Evolutionary conservation across 1,139 yeast species (phyloP), one percentile per base, ranked within the genome.

Genomic region (Debaryomycetaceae sp.): DNA sequence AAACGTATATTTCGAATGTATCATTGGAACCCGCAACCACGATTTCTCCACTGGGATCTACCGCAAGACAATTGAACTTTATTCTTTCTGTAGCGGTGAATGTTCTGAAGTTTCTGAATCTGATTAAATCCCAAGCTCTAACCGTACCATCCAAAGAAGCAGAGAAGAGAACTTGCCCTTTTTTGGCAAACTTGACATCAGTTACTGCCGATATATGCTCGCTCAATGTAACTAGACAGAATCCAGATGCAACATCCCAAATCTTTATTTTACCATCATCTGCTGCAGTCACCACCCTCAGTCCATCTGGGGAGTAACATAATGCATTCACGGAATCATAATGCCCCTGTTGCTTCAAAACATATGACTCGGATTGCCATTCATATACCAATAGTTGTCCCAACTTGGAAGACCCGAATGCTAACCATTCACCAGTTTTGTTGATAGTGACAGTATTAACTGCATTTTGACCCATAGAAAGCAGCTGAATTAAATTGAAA

Each of bases 291-390:
- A 91, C 95, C 6, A 92, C 75, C 50, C 91, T 75, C 3, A 95
- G 79, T 0, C 98, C 98, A 64, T 94, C 99, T 0, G 98, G 97
- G 0, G 98, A 87, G 55, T 92, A 92, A 30, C 86, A 80, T 37
- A 91, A 63, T 13, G 89, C 75, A 56, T 89, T 92, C 61, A 91
- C 79, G 0, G 96, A 73, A 59, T 92, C 98, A 57, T 87, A 92
- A 63, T 92, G 98, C 9, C 98, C 97, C 62, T 94, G 98, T 59
- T 92, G 98, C 59, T 92, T 91, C 49, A 92, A 71, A 35, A 92
- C 85, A 58, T 92, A 92, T 0, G 97, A 87, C 61, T 92, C 98
- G 3, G 96, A 87, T 67, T 92, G 97, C 99, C 99, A 92, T 71
- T 92, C 99, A 71, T 95, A 92, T 0, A 92, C 98, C 44, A 92